phyloP scores from a whole-genome alignment of 139 green algal species.

The Chlamydomonas eustigma region DNA sequence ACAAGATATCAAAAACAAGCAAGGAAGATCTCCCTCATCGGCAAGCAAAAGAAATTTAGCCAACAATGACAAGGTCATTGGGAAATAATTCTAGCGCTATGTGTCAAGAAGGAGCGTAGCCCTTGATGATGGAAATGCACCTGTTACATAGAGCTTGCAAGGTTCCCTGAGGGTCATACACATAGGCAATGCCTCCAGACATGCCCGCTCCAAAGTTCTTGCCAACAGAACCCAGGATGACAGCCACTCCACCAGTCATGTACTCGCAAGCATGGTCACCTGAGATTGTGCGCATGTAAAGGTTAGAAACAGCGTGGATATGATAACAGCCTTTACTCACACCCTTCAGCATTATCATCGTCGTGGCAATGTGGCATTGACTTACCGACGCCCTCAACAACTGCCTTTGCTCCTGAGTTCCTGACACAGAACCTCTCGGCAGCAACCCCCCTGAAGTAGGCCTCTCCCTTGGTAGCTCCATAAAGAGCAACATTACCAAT shows the following conservation, averaged over 20 bases:
- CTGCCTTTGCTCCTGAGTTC: conserved; percentile 78
- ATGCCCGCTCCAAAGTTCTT: conserved; percentile 97
- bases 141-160: conserved; percentile 53
- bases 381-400: conserved; percentile 93
- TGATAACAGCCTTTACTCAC: too few relatives aligned
- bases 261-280: conserved; percentile 95
- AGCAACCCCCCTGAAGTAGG: conserved; percentile 86
- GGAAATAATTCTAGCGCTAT: too few relatives aligned
- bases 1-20: too few relatives aligned
- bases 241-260: conserved; percentile 89
- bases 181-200: conserved; percentile 84
- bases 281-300: too few relatives aligned
- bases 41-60: too few relatives aligned
- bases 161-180: conserved; percentile 74
- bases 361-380: too few relatives aligned
- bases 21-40: too few relatives aligned
- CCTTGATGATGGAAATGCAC: too few relatives aligned
- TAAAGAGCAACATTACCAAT: conserved; percentile 95
- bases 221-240: conserved; percentile 84
- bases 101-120: too few relatives aligned
- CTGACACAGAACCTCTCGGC: conserved; percentile 89
- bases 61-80: too few relatives aligned
- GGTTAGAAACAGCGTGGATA: too few relatives aligned
- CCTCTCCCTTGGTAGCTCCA: conserved; percentile 80
- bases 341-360: too few relatives aligned